A percentile compares a stretch with the other conserved stretches of the same genome.
Conservation (phyloP, 495 filamentous ascomycete genomes). For the Amphirosellinia nigrospora region DNA sequence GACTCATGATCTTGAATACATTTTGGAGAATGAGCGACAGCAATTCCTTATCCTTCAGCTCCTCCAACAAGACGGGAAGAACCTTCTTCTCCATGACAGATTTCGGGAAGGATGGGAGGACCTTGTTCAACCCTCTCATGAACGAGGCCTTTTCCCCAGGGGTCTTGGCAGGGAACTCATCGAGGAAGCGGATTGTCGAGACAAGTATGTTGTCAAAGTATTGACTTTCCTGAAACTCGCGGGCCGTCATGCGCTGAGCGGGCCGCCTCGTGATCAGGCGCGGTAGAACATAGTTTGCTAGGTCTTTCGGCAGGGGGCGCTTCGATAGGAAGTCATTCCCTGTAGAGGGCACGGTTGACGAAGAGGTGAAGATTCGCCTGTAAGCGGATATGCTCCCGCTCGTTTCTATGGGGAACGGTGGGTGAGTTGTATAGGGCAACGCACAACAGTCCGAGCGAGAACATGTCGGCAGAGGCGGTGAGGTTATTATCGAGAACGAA, state of each 20-base stretch:
- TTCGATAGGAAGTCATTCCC: conserved; percentile 85
- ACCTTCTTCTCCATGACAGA: conserved; percentile 95
- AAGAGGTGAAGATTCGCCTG: conserved; percentile 77
- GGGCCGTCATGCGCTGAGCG: conserved; percentile 83
- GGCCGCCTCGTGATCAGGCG: conserved; percentile 84
- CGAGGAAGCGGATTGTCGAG: conserved; percentile 92
- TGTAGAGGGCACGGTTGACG: conserved; percentile 75
- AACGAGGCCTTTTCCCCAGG: conserved; percentile 89
- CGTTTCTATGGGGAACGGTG: conserved; percentile 81
- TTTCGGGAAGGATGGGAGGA: conserved; percentile 87
- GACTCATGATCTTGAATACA: conserved; percentile 82
- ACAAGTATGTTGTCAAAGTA: conserved; percentile 98
- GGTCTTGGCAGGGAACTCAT: conserved; percentile 88
- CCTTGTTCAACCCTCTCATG: conserved; percentile 83
- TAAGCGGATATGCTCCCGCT: conserved; percentile 79
- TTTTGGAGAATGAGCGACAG: conserved; percentile 85
- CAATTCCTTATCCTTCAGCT: conserved; percentile 88
- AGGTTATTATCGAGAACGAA: conserved; percentile 89
- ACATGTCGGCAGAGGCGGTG: conserved; percentile 82
- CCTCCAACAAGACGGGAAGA: conserved; percentile 84
- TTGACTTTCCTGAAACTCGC: conserved; percentile 89
- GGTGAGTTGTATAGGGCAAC: conserved; percentile 92
- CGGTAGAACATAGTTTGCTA: conserved; percentile 75
- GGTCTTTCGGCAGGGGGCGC: conserved; percentile 76
- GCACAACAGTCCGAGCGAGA: conserved; percentile 87